Evolutionary conservation across 176 grass and related monocot species (phyloP).

Genomic region (Poa pratensis): DNA sequence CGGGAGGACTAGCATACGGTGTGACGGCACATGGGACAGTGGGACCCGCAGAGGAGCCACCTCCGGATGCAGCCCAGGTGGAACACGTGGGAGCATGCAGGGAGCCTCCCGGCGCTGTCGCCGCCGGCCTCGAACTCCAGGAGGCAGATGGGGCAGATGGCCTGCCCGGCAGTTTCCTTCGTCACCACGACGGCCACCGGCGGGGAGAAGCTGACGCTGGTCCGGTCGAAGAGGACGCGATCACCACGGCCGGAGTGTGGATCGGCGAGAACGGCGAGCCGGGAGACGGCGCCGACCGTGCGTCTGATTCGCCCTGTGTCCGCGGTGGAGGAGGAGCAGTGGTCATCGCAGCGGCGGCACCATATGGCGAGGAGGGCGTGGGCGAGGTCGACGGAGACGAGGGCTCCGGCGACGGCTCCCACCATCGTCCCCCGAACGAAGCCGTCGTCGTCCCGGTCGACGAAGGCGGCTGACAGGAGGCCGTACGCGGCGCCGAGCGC

Average conservation of each 20-base stretch:
- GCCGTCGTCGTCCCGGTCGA: neutral
- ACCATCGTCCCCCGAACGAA: neutral
- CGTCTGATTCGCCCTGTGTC: neutral
- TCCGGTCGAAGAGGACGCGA: neutral
- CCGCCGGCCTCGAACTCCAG: conserved; percentile 18
- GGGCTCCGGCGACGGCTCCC: neutral
- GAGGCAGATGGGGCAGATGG: conserved; percentile 17
- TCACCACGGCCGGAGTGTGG: neutral
- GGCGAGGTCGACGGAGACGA: neutral
- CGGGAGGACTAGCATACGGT: neutral
- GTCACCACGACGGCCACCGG: neutral
- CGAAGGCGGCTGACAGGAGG: neutral
- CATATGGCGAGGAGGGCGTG: neutral
- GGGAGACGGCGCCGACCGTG: neutral
- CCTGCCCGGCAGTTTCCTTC: neutral
- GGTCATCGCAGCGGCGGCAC: neutral
- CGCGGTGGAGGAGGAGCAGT: neutral
- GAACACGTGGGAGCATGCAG: neutral
- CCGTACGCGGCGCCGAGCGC: conserved; percentile 3
- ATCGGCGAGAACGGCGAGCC: neutral
- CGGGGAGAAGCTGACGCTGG: neutral
- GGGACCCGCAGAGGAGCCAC: neutral
- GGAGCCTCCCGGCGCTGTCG: neutral
- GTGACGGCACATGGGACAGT: conserved; percentile 31
- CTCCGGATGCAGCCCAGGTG: neutral